These are phyloP conservation scores for Grifola frondosa DNA, from an alignment of 1,284 basidiomycete species.

Conservation along the genomic window DNA sequence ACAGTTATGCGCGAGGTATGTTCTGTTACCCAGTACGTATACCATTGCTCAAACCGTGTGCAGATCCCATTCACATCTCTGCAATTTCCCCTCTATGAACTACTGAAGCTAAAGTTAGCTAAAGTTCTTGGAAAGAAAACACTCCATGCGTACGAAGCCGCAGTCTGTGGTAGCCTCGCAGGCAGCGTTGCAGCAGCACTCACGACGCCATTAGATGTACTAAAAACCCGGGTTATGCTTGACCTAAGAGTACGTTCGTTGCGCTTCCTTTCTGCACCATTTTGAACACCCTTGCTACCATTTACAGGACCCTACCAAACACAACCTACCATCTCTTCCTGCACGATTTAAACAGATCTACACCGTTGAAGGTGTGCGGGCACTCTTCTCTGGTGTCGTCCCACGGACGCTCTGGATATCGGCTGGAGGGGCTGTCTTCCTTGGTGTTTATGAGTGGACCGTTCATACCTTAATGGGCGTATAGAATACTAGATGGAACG, in stretches of 20 bases:
- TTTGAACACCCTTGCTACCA: background rate
- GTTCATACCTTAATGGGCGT: slow-evolving; percentile 19
- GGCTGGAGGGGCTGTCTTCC: slow-evolving; percentile 93
- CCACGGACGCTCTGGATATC: slow-evolving; percentile 96
- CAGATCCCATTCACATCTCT: slow-evolving; percentile 97
- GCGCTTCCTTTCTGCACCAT: slow-evolving; percentile 3
- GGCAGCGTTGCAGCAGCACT: slow-evolving; percentile 88
- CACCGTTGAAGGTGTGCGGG: slow-evolving; percentile 67
- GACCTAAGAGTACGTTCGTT: slow-evolving; percentile 65
- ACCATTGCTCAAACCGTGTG: background rate
- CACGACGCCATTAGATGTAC: slow-evolving; percentile 95
- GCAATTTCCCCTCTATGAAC: slow-evolving; percentile 96
- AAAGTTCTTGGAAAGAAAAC: slow-evolving; percentile 49
- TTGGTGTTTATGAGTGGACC: slow-evolving; percentile 88
- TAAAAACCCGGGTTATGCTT: slow-evolving; percentile 98
- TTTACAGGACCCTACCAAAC: slow-evolving; percentile 48
- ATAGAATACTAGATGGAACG: background rate
- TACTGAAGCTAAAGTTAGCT: slow-evolving; percentile 72
- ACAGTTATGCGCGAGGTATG: slow-evolving; percentile 77
- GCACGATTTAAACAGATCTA: slow-evolving; percentile 68
- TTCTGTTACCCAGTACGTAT: slow-evolving; percentile 10
- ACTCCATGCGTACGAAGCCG: slow-evolving; percentile 82
- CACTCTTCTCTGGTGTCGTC: slow-evolving; percentile 85
- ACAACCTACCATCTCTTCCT: slow-evolving; percentile 53
- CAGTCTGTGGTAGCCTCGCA: slow-evolving; percentile 87